Conservation (phyloP, 1,284 basidiomycete species). For the Trichosporon asahii region DNA sequence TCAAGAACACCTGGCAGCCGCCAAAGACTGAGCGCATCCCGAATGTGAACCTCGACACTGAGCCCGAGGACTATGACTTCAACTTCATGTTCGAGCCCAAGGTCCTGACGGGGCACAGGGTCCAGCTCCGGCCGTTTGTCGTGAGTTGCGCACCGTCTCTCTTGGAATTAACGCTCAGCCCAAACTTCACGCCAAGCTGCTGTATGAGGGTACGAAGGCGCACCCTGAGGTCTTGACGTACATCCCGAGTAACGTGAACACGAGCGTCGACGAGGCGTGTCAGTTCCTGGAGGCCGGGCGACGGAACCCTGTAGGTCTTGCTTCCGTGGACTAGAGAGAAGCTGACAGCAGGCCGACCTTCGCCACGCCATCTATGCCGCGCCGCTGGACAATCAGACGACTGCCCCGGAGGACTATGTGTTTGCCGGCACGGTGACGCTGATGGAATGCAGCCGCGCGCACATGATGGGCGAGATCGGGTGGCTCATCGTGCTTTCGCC, state of each 20-base stretch:
- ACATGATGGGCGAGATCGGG: slow-evolving; percentile 42
- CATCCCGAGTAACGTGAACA: slow-evolving; percentile 21
- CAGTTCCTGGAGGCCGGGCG: slow-evolving; percentile 34
- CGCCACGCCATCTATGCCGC: slow-evolving; percentile 41
- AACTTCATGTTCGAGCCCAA: slow-evolving; percentile 44
- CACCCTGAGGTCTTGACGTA: slow-evolving; percentile 30
- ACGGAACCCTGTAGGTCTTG: slow-evolving; percentile 26
- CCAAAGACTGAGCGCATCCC: slow-evolving; percentile 16
- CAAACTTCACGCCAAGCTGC: slow-evolving; percentile 35
- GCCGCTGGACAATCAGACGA: slow-evolving; percentile 26
- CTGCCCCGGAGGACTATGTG: slow-evolving; percentile 30
- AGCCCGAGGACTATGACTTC: slow-evolving; percentile 44
- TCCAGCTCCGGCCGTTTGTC: slow-evolving; percentile 21
- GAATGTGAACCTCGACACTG: slow-evolving; percentile 36
- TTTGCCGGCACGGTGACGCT: slow-evolving; percentile 41
- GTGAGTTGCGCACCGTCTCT: slow-evolving; percentile 2
- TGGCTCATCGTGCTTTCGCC: slow-evolving; percentile 39
- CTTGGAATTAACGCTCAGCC: background rate
- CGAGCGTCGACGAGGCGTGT: slow-evolving; percentile 33
- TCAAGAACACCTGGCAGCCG: slow-evolving; percentile 32
- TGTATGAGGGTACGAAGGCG: slow-evolving; percentile 30
- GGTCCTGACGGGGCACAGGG: slow-evolving; percentile 35
- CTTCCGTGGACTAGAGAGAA: background rate
- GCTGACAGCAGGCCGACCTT: slow-evolving; percentile 13
- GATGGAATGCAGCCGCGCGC: slow-evolving; percentile 29